Evolutionary conservation across 805 yeast species (phyloP), one percentile per base, ranked within the genome.

Genomic region (Wickerhamiella sergipiensis): DNA sequence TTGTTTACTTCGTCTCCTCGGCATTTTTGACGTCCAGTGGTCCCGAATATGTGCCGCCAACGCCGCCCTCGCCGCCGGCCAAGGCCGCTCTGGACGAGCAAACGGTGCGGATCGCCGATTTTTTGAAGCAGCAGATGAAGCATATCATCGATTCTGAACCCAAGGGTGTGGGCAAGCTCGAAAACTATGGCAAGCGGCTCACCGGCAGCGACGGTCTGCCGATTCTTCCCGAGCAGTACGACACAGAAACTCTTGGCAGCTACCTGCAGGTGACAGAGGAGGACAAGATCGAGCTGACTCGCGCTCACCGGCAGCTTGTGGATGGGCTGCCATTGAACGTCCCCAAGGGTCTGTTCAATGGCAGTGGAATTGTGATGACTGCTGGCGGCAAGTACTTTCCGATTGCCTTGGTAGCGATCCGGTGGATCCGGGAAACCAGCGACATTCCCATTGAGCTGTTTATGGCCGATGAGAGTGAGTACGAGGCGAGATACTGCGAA

Each of bases 321-420:
- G 19, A 36, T 9, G 8, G 18, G 4, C 19, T 36, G 40, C 40
- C 40, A 2, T 5, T n/a, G 17, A 4, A 36, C 2, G 19, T 36
- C 7, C 40, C 40, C 18, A 18, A 15, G 19, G 40, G 40, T 6
- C 40, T 36, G 4, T 36, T 36, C 9, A 36, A 36, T 36, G 73
- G 77, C 3, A 65, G 71, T 42, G 85, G 81, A 7, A 72, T 79
- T 17, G 90, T 77, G 24, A 79, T 72, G 59, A 88, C 85, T 29
- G 94, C 90, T 33, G 95, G 95, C 42, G 92, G 89, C 2, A 76
- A 76, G 57, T 83, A 79, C 65, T 79, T 84, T 54, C 81, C 90
- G 75, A 71, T 82, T 58, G 78, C 86, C 2, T 67, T 83, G 43
- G 68, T 83, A 22, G 78, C 85, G 8, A 74, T 86, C 50, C 76